Evolutionary conservation across 176 grass and related monocot species (phyloP), one percentile per base, ranked within the genome.

Genomic region (Eleusine indica): DNA sequence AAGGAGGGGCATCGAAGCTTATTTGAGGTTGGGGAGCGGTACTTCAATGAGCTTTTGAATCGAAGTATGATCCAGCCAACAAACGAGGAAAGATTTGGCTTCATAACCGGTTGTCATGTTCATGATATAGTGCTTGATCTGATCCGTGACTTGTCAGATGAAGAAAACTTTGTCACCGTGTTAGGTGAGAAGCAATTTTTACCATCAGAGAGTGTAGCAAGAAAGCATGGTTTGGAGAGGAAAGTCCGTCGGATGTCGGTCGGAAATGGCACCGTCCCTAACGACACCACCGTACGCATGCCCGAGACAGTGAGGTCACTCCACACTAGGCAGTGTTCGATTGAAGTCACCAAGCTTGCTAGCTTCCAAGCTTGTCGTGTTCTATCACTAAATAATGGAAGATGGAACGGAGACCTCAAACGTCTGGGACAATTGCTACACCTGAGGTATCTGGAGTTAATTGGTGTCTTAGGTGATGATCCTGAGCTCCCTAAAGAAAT

Each of bases 91-190:
- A 18, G 53, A 21, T 3, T 0, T 4, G 49, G 49, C 14, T 6
- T 57, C 53, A 57, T 57, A 21, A 1, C 6, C 21, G 7, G 16
- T 57, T 77, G 41, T 6, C 39, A 13, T 43, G 22, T 77, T 44
- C 75, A 77, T 17, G 75, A 77, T 29, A 29, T 63, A 29, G 75
- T 77, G 56, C 41, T 77, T 28, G 75, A 77, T 44, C 13, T 77
- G 21, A 77, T 77, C 1, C 1, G 75, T 29, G 3, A 77, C 38
- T 63, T 77, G 39, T 63, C 39, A 7, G 1, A 0, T 1, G 39
- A 29, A 44, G 75, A 75, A 40, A 75, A 57, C 51, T 75, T 75
- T 39, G 51, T 75, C 9, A 75, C 51, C 19, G 32, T 35, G 14
- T 57, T 75, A 30, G 17, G 0, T 3, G 38, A 6, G 3, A 21